Evolutionary conservation across 495 filamentous ascomycete species (phyloP), one percentile per base, ranked within the genome.

Genomic region (Tetracladium setigerum): DNA sequence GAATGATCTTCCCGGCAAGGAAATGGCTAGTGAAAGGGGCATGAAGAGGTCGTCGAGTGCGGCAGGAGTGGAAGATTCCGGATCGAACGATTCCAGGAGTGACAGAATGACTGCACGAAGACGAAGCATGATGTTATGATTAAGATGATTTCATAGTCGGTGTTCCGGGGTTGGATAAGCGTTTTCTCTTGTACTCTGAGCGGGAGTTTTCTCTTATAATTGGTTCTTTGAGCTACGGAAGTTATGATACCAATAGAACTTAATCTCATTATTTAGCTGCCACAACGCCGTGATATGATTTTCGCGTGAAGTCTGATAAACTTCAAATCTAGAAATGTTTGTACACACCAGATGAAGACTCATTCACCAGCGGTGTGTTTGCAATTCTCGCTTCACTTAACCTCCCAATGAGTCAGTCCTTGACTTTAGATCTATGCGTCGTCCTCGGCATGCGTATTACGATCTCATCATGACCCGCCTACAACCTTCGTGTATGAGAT

Each of bases 401-500:
- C 22, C 3, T 27, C 22, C 22, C 22, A 27, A 27, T 7, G 22
- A 27, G 22, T 27, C 22, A 7, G 7, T 3, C 7, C 22, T 7
- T 27, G 3, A 7, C 3, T 7, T 27, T 27, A 27, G 7, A 27
- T 27, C 22, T 27, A 27, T 27, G 22, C 22, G 3, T 27, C 7
- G 7, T 27, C 22, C 22, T 27, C 22, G 22, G 7, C 22, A 27
- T 38, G 8, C 35, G 14, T 38, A 14, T 14, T 38, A 18, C 35
- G 5, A 38, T 7, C 22, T 59, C 53, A 59, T 47, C 38, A 56
- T 24, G 32, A 15, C 12, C 54, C 47, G 17, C 54, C 52, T 32
- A 77, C 73, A 17, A 86, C 86, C 71, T 96, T 97, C 58, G 94
- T 87, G 64, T 89, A 99, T 31, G 88, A 94, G 34, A 99, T 89